Evolutionary conservation across 163 green algal species (phyloP), one percentile per base, ranked within the genome.

Genomic region (Smithsoniella earleae): DNA sequence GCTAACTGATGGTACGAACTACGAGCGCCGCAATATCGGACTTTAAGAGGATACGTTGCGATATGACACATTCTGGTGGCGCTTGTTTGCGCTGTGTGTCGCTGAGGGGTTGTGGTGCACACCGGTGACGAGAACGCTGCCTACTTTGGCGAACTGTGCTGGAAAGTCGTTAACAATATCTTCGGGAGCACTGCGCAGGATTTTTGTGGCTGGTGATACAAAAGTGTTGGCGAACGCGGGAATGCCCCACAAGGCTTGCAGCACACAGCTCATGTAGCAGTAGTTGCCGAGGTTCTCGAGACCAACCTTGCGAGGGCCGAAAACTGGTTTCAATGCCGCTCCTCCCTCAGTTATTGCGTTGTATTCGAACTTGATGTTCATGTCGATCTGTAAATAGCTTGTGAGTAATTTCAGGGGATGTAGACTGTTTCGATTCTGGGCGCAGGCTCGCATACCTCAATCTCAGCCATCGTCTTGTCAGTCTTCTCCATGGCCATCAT

Each of bases 201-300:
- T 85, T 2, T 13, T 46, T 30, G 37, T 28, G 62, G 3, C 31
- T 27, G 43, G 64, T 2, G 10, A 30, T 36, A 31, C 25, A 31
- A 43, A 69, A 30, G 40, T 52, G 58, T 43, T 55, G 62, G 2
- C 46, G 2, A 65, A 46, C 52, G 37, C 40, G 46, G 37, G 66
- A 8, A 74, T 40, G 28, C 10, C 33, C 64, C 34, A 54, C n/a
- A 69, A 28, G 46, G 87, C 81, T 82, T 96, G 90, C 78, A 98
- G 76, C 46, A 98, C 85, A 69, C 85, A 93, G 78, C 94, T 96
- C 87, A 99, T 92, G 87, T 99, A 99, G 85, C 94, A 98, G 76
- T 80, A 91, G 86, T 99, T 99, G 66, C 94, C 94, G 66, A 98
- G 81, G 79, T 99, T 99, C 46, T 86, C 87, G 22, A 99, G 82